A percentile compares a stretch with the other conserved stretches of the same genome.
These are phyloP conservation scores for Lactarius sp. DNA, from an alignment of 768 basidiomycete species.

Conservation along the genomic window DNA sequence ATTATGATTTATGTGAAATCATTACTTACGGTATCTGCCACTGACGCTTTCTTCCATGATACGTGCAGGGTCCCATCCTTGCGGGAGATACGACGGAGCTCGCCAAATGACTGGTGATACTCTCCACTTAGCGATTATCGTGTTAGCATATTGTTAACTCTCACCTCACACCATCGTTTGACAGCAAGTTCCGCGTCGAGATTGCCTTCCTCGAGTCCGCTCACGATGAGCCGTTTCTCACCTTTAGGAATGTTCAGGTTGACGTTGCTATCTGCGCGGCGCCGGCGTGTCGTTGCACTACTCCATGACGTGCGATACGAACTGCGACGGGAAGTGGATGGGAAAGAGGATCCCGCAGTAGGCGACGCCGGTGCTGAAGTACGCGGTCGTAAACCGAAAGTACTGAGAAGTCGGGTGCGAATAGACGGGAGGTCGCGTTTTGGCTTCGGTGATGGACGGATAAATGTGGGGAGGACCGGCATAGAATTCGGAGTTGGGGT, in stretches of 20 bases:
- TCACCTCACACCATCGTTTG: constrained; percentile 26
- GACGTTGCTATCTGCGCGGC: constrained; percentile 11
- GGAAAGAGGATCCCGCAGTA: background rate
- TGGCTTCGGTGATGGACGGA: background rate
- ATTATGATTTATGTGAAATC: background rate
- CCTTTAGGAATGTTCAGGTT: background rate
- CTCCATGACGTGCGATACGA: constrained; percentile 16
- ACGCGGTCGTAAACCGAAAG: constrained; percentile 20
- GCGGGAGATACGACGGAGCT: constrained; percentile 22
- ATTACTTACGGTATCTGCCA: constrained; percentile 25
- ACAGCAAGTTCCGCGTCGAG: constrained; percentile 23
- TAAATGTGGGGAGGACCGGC: constrained; percentile 10
- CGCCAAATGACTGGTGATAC: constrained; percentile 21
- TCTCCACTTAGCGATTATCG: background rate
- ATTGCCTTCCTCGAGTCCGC: constrained; percentile 20
- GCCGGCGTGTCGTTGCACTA: constrained; percentile 18
- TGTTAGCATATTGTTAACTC: background rate
- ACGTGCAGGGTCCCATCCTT: constrained; percentile 23
- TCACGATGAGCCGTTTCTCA: constrained; percentile 25
- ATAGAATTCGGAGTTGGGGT: constrained; percentile 21
- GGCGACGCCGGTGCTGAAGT: constrained; percentile 16
- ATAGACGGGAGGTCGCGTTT: constrained; percentile 20
- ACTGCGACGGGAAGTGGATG: constrained; percentile 5
- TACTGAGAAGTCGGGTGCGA: constrained; percentile 25
- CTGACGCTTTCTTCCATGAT: constrained; percentile 24